Evolutionary conservation across 495 filamentous ascomycete species (phyloP).

Genomic region (Penicillium roqueforti): DNA sequence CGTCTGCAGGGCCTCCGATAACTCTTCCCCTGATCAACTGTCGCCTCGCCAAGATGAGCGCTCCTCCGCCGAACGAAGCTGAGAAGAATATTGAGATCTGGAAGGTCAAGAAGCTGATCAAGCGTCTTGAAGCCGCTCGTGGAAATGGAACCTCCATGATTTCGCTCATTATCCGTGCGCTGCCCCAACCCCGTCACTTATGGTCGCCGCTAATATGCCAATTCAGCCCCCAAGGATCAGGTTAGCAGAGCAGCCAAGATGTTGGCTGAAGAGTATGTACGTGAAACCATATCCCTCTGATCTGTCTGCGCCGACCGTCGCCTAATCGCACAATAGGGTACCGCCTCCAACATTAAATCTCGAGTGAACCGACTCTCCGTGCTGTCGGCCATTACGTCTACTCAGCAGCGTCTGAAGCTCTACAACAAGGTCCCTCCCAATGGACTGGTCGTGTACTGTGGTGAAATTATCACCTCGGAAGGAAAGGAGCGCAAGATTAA

Average conservation of each 20-base stretch:
- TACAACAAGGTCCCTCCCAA: constrained; percentile 98
- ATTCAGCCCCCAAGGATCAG: constrained; percentile 90
- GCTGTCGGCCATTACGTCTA: constrained; percentile 95
- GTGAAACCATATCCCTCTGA: constrained; percentile 25
- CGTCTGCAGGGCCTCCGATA: constrained; percentile 26
- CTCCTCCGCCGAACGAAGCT: constrained; percentile 82
- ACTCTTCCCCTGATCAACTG: constrained; percentile 28
- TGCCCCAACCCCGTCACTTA: constrained; percentile 25
- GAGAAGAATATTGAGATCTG: constrained; percentile 93
- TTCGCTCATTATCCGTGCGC: constrained; percentile 88
- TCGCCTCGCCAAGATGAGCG: constrained; percentile 71
- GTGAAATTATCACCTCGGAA: constrained; percentile 98
- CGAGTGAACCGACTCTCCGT: constrained; percentile 98
- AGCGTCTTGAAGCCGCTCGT: constrained; percentile 84
- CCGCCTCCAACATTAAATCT: constrained; percentile 98
- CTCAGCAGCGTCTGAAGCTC: constrained; percentile 95
- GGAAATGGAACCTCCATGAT: constrained; percentile 99
- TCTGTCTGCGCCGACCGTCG: not conserved
- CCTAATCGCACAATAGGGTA: constrained; percentile 56
- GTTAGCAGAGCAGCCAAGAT: constrained; percentile 95
- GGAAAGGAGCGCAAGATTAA: constrained; percentile 99
- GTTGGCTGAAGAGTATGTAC: constrained; percentile 99
- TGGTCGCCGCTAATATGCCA: constrained; percentile 14
- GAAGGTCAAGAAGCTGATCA: constrained; percentile 97
- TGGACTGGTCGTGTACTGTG: constrained; percentile 96